These are phyloP conservation scores for Trichoderma sp. DNA, from an alignment of 2,329 filamentous ascomycete genomes.

Conservation along the genomic window DNA sequence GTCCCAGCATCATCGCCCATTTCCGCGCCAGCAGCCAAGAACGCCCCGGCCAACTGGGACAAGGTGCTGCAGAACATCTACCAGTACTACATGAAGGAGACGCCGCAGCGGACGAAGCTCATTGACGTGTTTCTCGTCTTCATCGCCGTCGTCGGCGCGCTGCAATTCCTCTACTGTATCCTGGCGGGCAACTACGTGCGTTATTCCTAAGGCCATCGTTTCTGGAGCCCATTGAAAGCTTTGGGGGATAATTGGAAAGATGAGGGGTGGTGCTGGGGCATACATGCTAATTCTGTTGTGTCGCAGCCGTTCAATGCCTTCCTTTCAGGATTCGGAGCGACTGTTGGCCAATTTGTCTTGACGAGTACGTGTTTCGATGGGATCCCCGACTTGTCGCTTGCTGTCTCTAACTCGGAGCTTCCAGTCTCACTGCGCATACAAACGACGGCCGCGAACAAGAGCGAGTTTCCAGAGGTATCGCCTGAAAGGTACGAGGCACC, in stretches of 20 bases:
- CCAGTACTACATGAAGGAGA: slow-evolving; percentile 76
- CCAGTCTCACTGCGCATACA: slow-evolving; percentile 81
- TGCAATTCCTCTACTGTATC: slow-evolving; percentile 94
- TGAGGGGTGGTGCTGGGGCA: too few species aligned
- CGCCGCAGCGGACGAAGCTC: slow-evolving; percentile 88
- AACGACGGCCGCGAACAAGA: slow-evolving; percentile 80
- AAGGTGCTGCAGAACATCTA: slow-evolving; percentile 71
- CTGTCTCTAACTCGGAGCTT: slow-evolving; percentile 26
- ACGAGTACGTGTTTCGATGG: slow-evolving; percentile 65
- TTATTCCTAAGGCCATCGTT: slow-evolving; percentile 33
- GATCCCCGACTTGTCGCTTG: background rate
- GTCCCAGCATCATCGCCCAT: slow-evolving; percentile 30
- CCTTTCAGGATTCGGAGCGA: slow-evolving; percentile 89
- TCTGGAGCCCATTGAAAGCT: background rate
- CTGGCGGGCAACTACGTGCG: slow-evolving; percentile 92
- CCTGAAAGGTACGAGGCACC: slow-evolving; percentile 68
- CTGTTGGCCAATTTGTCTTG: slow-evolving; percentile 95
- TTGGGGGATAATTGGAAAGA: background rate
- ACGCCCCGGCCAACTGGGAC: slow-evolving; percentile 46
- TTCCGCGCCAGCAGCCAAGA: slow-evolving; percentile 7
- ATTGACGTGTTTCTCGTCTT: slow-evolving; percentile 91
- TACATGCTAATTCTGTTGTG: background rate
- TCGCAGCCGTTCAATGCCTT: slow-evolving; percentile 97
- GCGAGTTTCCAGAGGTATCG: slow-evolving; percentile 74
- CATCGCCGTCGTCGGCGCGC: slow-evolving; percentile 77